Evolutionary conservation across 352 stramenopile species (phyloP).

Genomic region (Pythium guiyangense): DNA sequence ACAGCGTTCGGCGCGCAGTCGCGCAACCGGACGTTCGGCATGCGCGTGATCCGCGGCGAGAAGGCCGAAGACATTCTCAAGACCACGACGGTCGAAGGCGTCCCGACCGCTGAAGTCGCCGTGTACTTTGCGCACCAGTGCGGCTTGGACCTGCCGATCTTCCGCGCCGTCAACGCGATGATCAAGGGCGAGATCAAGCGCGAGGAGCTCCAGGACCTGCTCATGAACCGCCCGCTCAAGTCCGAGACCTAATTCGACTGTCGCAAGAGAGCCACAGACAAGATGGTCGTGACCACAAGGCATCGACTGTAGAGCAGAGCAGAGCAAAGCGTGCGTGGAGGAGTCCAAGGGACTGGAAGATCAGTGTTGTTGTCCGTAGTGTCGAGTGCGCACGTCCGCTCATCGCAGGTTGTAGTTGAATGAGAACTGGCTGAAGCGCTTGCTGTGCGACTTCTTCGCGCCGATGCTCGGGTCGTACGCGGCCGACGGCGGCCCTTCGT

Average conservation of each 20-base stretch:
- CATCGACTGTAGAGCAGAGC: neutral
- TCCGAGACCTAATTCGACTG: constrained; percentile 62
- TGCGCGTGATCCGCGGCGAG: constrained; percentile 90
- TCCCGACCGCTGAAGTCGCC: constrained; percentile 93
- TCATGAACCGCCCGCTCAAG: constrained; percentile 81
- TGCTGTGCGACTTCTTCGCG: constrained; percentile 63
- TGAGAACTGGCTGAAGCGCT: constrained; percentile 88
- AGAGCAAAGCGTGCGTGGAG: neutral
- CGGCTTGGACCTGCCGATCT: constrained; percentile 90
- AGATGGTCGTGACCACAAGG: neutral
- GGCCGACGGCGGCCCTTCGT: constrained; percentile 78
- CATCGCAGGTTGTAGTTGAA: constrained; percentile 81
- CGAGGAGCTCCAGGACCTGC: constrained; percentile 66
- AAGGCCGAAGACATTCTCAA: constrained; percentile 92
- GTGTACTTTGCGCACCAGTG: constrained; percentile 89
- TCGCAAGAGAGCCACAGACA: neutral
- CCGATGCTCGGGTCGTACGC: constrained; percentile 68
- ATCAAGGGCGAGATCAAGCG: constrained; percentile 75
- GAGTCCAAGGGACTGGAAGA: neutral
- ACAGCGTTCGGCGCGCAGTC: constrained; percentile 96
- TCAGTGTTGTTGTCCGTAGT: too few species aligned
- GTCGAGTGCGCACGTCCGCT: neutral
- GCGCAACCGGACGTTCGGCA: constrained; percentile 94
- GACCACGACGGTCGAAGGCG: constrained; percentile 90
- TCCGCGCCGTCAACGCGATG: constrained; percentile 82